phyloP scores from a whole-genome alignment of 1,284 basidiomycete species.

The Ceraceosorus guamensis region DNA sequence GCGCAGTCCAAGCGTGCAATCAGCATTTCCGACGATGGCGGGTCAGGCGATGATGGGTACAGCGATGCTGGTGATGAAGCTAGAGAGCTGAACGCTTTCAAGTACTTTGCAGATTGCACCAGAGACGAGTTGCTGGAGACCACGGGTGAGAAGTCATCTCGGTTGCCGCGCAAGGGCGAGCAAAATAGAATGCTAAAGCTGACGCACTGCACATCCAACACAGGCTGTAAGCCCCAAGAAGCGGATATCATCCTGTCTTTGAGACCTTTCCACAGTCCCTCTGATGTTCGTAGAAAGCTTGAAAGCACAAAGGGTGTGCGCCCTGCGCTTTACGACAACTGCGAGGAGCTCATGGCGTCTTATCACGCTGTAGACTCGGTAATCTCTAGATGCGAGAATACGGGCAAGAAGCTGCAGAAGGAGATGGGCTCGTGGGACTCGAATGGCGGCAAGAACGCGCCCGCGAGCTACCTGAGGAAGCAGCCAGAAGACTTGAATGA shows the following conservation, averaged over 20 bases:
- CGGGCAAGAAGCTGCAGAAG: slow-evolving; percentile 59
- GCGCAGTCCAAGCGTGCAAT: background rate
- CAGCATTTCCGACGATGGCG: background rate
- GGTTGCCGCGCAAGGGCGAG: slow-evolving; percentile 1
- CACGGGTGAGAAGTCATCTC: background rate
- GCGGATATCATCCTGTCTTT: slow-evolving; percentile 71
- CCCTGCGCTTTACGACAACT: slow-evolving; percentile 81
- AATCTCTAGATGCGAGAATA: slow-evolving; percentile 76
- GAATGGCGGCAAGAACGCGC: slow-evolving; percentile 38
- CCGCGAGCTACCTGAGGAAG: slow-evolving; percentile 55
- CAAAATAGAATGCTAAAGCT: slow-evolving; percentile 57
- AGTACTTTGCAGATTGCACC: slow-evolving; percentile 16
- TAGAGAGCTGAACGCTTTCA: slow-evolving; percentile 6
- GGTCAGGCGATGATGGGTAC: slow-evolving; percentile 15
- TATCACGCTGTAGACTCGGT: slow-evolving; percentile 86
- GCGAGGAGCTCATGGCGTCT: slow-evolving; percentile 72
- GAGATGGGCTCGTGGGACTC: slow-evolving; percentile 71
- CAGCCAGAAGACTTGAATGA: slow-evolving; percentile 69
- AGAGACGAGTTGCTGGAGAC: background rate
- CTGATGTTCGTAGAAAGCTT: slow-evolving; percentile 57
- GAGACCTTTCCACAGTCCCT: slow-evolving; percentile 71
- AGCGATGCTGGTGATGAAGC: slow-evolving; percentile 13
- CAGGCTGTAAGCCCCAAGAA: slow-evolving; percentile 73
- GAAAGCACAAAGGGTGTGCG: slow-evolving; percentile 81
- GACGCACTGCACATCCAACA: slow-evolving; percentile 71